A percentile compares a stretch with the other conserved stretches of the same genome.
phyloP scores from a whole-genome alignment of 208 protist species.

The Leptomonas pyrrhocoris region DNA sequence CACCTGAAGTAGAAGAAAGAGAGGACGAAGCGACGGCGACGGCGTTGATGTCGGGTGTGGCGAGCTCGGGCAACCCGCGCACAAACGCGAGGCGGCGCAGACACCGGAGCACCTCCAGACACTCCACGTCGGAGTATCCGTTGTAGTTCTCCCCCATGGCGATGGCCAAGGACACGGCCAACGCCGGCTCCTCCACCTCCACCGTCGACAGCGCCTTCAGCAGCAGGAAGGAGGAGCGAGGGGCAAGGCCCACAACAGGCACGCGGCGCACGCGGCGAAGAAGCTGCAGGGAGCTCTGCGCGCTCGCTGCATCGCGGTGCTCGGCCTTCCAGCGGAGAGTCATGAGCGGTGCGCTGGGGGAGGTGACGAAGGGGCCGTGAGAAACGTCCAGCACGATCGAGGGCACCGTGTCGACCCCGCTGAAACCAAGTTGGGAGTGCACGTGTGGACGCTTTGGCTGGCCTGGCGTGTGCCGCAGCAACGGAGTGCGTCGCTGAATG shows the following conservation, averaged over 20 bases:
- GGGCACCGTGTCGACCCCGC: constrained; percentile 77
- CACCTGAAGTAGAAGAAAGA: background rate
- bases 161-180: constrained; percentile 76
- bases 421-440: constrained; percentile 52
- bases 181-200: constrained; percentile 76
- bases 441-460: constrained; percentile 42
- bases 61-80: constrained; percentile 47
- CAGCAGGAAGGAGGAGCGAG: constrained; percentile 63
- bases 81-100: constrained; percentile 79
- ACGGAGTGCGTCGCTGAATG: constrained; percentile 24
- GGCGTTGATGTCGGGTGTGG: constrained; percentile 26
- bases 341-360: constrained; percentile 42
- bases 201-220: constrained; percentile 65
- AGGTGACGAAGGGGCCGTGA: constrained; percentile 75
- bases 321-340: constrained; percentile 79
- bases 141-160: constrained; percentile 79
- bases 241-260: constrained; percentile 55
- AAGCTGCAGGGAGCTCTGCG: constrained; percentile 54
- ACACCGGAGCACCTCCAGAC: constrained; percentile 81
- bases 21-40: constrained; percentile 8
- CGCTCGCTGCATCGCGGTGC: constrained; percentile 61
- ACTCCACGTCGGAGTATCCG: constrained; percentile 58
- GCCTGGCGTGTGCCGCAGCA: constrained; percentile 23
- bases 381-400: constrained; percentile 69
- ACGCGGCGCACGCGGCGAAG: constrained; percentile 47